Evolutionary conservation across 352 stramenopile species (phyloP).

Genomic region (Saprolegnia diclina): DNA sequence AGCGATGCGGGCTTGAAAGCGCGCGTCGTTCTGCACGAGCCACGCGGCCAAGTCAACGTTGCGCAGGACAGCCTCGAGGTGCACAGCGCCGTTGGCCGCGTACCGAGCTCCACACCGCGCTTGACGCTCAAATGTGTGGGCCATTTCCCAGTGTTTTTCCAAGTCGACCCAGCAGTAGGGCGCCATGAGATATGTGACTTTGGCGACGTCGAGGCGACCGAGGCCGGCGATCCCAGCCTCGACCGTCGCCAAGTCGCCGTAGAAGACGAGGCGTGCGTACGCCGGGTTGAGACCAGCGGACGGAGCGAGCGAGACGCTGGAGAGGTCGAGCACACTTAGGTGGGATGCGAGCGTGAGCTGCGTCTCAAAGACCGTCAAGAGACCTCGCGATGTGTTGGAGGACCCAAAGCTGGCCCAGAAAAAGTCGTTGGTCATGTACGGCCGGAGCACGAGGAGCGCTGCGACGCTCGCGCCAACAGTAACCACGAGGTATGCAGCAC

Average conservation of each 20-base stretch:
- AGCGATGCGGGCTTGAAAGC: background rate
- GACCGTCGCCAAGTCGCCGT: background rate
- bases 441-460: background rate
- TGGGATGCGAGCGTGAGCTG: conserved; percentile 2
- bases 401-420: conserved; percentile 14
- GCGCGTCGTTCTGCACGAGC: background rate
- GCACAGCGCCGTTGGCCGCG: conserved; percentile 4
- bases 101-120: conserved; percentile 1
- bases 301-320: background rate
- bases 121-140: conserved; percentile 5
- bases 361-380: conserved; percentile 20
- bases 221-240: background rate
- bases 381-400: background rate
- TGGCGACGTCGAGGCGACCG: background rate
- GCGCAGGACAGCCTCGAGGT: conserved; percentile 21
- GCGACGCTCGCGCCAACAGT: conserved; percentile 1
- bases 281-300: conserved; percentile 4
- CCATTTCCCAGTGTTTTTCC: conserved; percentile 10
- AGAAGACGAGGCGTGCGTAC: conserved; percentile 9
- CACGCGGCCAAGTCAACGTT: conserved; percentile 20
- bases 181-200: background rate
- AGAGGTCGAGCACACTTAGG: background rate
- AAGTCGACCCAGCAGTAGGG: conserved; percentile 25
- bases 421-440: conserved; percentile 19
- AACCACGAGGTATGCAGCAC: background rate